These are phyloP conservation scores for Phytopythium chamaehyphon DNA, from an alignment of 352 stramenopile species.

Conservation along the genomic window DNA sequence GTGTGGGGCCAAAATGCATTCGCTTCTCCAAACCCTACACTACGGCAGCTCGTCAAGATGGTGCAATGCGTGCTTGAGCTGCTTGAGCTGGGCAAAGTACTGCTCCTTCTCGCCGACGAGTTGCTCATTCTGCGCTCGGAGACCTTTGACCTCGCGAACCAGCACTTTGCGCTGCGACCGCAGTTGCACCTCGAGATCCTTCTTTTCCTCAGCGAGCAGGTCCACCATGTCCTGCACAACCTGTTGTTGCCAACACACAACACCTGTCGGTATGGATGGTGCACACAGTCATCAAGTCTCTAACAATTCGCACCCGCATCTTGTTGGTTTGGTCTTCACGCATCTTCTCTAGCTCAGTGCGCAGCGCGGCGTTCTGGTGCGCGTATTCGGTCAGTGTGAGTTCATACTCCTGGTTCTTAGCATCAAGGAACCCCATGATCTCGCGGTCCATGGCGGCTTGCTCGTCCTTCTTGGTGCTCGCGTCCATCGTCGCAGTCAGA, in stretches of 20 bases:
- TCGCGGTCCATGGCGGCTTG: constrained; percentile 67
- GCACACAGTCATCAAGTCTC: no score
- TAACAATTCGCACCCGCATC: constrained; percentile 31
- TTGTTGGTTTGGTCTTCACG: constrained; percentile 57
- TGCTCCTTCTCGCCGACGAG: constrained; percentile 58
- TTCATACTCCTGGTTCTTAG: constrained; percentile 76
- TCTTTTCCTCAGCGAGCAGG: constrained; percentile 70
- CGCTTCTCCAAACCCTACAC: not conserved
- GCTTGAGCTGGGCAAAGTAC: constrained; percentile 73
- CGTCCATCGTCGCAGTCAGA: constrained; percentile 49
- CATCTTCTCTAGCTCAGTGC: constrained; percentile 36
- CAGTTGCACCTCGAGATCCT: constrained; percentile 64
- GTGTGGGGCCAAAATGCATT: no score
- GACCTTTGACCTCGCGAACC: constrained; percentile 72
- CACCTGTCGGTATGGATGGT: no score
- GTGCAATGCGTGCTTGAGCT: constrained; percentile 69
- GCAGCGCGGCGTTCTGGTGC: constrained; percentile 50
- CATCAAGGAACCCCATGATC: constrained; percentile 82
- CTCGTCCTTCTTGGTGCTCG: constrained; percentile 54
- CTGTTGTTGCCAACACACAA: constrained; percentile 18
- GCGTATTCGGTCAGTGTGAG: constrained; percentile 43
- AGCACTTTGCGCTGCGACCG: constrained; percentile 77
- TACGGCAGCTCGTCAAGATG: constrained; percentile 58
- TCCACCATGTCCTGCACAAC: constrained; percentile 83
- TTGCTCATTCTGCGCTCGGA: constrained; percentile 65